Evolutionary conservation across 2,329 filamentous ascomycete genomes (phyloP).

Genomic region (Myriosclerotinia curreyana): DNA sequence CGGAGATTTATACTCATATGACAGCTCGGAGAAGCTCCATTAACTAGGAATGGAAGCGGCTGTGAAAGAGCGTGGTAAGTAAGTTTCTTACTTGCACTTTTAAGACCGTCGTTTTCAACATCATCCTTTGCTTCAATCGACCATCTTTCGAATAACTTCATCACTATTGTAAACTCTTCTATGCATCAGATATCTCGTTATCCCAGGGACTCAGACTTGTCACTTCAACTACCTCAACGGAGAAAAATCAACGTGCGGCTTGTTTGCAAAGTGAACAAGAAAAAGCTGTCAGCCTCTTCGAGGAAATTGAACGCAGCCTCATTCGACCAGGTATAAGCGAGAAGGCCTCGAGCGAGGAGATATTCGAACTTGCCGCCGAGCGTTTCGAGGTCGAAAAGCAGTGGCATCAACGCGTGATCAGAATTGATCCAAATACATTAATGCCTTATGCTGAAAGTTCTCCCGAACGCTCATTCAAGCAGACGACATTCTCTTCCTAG

Average conservation of each 20-base stretch:
- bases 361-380: background rate
- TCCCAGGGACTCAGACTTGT: background rate
- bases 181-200: background rate
- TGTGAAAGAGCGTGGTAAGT: no score
- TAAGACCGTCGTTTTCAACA: background rate
- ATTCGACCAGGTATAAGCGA: background rate
- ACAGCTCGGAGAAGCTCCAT: no score
- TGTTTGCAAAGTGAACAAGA: background rate
- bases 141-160: background rate
- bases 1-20: no score
- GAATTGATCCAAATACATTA: background rate
- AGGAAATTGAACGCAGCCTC: background rate
- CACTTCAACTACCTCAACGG: background rate
- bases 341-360: background rate
- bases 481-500: background rate
- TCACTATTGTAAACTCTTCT: background rate
- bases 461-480: background rate
- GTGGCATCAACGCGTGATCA: background rate
- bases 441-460: background rate
- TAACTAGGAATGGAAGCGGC: no score
- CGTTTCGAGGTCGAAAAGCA: background rate
- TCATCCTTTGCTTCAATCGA: background rate
- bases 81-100: no score
- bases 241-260: background rate
- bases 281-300: background rate